phyloP scores from a whole-genome alignment of 805 yeast genomes.

The Candida sphagnicola region DNA sequence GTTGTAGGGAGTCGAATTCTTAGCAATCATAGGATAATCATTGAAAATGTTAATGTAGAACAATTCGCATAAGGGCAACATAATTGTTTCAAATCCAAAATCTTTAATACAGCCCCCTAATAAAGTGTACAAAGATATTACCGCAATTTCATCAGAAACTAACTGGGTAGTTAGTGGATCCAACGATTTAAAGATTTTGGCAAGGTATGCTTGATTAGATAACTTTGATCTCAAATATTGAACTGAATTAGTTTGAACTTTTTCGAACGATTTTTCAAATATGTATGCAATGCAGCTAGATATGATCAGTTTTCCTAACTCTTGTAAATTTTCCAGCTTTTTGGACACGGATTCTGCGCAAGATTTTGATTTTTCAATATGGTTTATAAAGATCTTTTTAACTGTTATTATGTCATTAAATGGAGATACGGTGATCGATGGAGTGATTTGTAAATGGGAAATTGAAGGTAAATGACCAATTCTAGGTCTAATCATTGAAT shows the following conservation, averaged over 20 bases:
- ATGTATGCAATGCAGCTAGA: conserved; percentile 55
- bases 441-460: not conserved
- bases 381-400: conserved; percentile 16
- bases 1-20: conserved; percentile 27
- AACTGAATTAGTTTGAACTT: conserved; percentile 51
- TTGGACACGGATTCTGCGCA: conserved; percentile 46
- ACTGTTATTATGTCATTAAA: not conserved
- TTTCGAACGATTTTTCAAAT: conserved; percentile 58
- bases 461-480: conserved; percentile 9
- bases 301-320: conserved; percentile 55
- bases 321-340: conserved; percentile 45
- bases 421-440: not conserved
- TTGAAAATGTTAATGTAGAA: conserved; percentile 55
- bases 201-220: conserved; percentile 35
- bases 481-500: conserved; percentile 43
- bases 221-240: conserved; percentile 48
- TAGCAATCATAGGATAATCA: conserved; percentile 65
- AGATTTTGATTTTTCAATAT: conserved; percentile 59
- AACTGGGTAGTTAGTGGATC: conserved; percentile 35
- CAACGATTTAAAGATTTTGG: conserved; percentile 44
- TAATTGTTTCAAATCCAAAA: conserved; percentile 72
- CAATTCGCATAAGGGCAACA: conserved; percentile 63
- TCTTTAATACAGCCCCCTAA: conserved; percentile 73
- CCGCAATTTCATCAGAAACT: conserved; percentile 46
- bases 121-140: conserved; percentile 51